Evolutionary conservation across 257 asterid species (phyloP).

Genomic region (Eucommia ulmoides): DNA sequence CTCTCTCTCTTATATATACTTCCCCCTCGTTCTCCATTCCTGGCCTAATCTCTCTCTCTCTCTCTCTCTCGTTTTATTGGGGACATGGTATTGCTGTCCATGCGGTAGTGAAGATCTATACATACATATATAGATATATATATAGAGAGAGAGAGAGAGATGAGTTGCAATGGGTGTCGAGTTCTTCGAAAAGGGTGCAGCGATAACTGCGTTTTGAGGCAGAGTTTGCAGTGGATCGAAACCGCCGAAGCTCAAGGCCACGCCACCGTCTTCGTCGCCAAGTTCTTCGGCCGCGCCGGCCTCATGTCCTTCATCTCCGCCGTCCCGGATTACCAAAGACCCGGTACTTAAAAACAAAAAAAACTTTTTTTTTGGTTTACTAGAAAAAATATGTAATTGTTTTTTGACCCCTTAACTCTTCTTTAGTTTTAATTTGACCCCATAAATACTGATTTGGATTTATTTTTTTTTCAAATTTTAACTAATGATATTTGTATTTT

Average conservation of each 20-base stretch:
- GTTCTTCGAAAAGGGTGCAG: conserved; percentile 3
- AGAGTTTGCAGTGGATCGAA: neutral
- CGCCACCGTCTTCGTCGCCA: conserved; percentile 3
- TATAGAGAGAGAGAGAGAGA: neutral
- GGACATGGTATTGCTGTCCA: no score
- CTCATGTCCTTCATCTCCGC: conserved; percentile 3
- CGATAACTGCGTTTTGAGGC: neutral
- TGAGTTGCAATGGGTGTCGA: conserved; percentile 4
- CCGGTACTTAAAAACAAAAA: neutral
- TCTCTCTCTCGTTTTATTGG: neutral
- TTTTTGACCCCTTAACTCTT: neutral
- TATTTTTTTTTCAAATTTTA: neutral
- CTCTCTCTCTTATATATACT: neutral
- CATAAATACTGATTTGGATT: neutral
- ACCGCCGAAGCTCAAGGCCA: conserved; percentile 3
- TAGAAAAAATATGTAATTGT: no score
- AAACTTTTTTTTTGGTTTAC: no score
- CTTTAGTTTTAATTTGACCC: neutral
- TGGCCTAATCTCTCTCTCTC: neutral
- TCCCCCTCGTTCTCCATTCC: neutral
- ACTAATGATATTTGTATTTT: no score
- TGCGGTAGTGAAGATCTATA: no score
- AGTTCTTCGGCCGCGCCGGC: conserved; percentile 1
- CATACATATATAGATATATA: neutral
- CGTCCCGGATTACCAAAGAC: neutral